Conservation (phyloP, 345 rosid genomes). For the Bruguiera sexangula region DNA sequence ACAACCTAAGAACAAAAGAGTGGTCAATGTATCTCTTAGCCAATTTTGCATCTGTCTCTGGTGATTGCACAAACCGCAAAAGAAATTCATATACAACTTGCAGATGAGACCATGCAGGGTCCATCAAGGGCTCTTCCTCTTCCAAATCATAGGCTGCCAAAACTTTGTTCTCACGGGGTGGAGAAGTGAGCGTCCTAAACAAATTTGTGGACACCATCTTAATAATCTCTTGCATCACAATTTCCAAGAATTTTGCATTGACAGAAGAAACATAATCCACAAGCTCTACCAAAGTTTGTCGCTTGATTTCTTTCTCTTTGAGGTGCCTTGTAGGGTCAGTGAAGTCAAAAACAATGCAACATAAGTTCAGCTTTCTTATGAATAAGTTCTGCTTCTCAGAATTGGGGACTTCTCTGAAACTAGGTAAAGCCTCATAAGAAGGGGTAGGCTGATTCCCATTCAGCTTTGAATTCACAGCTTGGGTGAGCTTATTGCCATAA, state of each 20-base stretch:
- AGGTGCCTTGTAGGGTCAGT: conserved; percentile 56
- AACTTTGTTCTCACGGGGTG: conserved; percentile 57
- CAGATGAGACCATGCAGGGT: conserved; percentile 83
- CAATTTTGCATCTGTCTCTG: conserved; percentile 80
- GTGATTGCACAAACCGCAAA: conserved; percentile 68
- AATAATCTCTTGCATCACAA: conserved; percentile 57
- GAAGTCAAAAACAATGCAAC: conserved; percentile 69
- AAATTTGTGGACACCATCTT: conserved; percentile 69
- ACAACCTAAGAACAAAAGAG: conserved; percentile 65
- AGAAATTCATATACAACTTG: conserved; percentile 78
- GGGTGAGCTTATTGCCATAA: conserved; percentile 43
- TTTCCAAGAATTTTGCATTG: conserved; percentile 59
- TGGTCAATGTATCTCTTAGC: conserved; percentile 82
- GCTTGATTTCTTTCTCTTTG: conserved; percentile 72
- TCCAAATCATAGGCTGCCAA: conserved; percentile 70
- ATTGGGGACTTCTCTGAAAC: conserved; percentile 66
- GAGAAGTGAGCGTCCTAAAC: conserved; percentile 60
- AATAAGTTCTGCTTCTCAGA: conserved; percentile 69
- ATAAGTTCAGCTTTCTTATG: conserved; percentile 50
- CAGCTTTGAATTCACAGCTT: conserved; percentile 40
- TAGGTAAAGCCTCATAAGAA: conserved; percentile 63
- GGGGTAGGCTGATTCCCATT: conserved; percentile 41
- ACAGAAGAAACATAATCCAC: conserved; percentile 67
- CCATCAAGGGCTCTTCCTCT: conserved; percentile 75
- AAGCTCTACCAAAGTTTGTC: conserved; percentile 72